Percentiles rank a stretch among this genome's conserved stretches.
Conservation (phyloP, 805 yeast species). For the Millerozyma miso region DNA sequence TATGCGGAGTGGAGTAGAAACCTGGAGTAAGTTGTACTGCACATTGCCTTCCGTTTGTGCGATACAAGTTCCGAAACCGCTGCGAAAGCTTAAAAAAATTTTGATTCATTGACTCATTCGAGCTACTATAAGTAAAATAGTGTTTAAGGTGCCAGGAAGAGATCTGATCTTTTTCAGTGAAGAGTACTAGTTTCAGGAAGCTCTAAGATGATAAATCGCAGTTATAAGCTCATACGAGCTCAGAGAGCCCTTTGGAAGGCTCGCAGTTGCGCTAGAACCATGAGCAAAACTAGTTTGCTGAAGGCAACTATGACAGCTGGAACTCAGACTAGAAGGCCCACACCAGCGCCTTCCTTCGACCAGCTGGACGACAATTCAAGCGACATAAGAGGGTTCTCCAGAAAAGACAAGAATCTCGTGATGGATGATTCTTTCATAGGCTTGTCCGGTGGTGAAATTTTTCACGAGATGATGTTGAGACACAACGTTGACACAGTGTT, state of each 20-base stretch:
- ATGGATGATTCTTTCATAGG: constrained; percentile 91
- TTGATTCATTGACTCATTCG: neutral
- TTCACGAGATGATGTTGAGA: constrained; percentile 97
- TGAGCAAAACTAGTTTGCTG: constrained; percentile 26
- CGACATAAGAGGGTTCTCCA: constrained; percentile 6
- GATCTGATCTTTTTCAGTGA: neutral
- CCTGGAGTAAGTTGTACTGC: neutral
- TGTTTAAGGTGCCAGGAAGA: neutral
- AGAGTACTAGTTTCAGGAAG: neutral
- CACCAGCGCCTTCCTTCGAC: constrained; percentile 53
- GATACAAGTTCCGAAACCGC: neutral
- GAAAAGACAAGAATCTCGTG: constrained; percentile 12
- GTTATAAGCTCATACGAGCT: constrained; percentile 10
- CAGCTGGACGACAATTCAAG: constrained; percentile 17
- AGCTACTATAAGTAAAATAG: neutral
- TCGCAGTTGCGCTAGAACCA: constrained; percentile 19
- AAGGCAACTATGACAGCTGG: constrained; percentile 27
- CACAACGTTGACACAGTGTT: constrained; percentile 94
- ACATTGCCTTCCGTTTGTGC: neutral
- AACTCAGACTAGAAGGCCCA: constrained; percentile 29
- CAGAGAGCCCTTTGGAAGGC: constrained; percentile 10
- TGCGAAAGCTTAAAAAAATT: neutral
- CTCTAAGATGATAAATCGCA: constrained; percentile 16
- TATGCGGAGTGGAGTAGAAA: neutral
- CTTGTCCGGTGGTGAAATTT: constrained; percentile 95